phyloP scores from a whole-genome alignment of 305 asterid species.

The Solanum hybrid region DNA sequence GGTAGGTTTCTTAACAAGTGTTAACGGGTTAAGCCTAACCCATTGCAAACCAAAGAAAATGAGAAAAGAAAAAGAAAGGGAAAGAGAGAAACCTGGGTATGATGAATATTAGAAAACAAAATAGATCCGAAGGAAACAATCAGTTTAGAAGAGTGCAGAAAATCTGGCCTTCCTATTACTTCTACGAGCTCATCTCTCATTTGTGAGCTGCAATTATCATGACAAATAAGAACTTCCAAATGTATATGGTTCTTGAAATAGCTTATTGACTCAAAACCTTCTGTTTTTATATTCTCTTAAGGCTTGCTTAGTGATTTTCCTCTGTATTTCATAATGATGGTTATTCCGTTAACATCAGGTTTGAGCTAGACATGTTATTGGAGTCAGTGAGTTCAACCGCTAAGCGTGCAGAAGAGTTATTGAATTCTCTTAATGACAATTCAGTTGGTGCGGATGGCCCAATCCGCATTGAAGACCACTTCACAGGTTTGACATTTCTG shows the following conservation, averaged over 20 bases:
- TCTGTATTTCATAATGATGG: not conserved
- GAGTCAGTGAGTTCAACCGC: conserved; percentile 20
- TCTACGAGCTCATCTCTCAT: not conserved
- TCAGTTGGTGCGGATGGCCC: conserved; percentile 12
- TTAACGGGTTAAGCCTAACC: not conserved
- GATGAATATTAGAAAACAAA: not conserved
- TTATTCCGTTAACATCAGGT: conserved; percentile 6
- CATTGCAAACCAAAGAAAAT: not conserved
- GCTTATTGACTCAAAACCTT: not conserved
- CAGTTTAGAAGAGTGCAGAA: not conserved
- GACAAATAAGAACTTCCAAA: not conserved
- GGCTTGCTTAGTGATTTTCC: conserved; percentile 1
- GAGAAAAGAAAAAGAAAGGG: not conserved
- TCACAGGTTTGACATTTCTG: conserved; percentile 11
- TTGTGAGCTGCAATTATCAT: not conserved
- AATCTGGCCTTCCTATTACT: not conserved
- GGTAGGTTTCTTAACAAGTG: conserved; percentile 5
- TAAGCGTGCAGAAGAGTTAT: conserved; percentile 19
- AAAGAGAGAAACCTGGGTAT: not conserved
- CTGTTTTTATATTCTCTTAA: not conserved
- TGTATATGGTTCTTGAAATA: not conserved
- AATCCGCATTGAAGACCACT: conserved; percentile 14
- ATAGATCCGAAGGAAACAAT: not conserved
- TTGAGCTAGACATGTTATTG: conserved; percentile 22
- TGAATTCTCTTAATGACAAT: conserved; percentile 16